These are phyloP conservation scores for Pelargonium cotyledonis DNA, from an alignment of 441 rosid genomes.

Conservation along the genomic window DNA sequence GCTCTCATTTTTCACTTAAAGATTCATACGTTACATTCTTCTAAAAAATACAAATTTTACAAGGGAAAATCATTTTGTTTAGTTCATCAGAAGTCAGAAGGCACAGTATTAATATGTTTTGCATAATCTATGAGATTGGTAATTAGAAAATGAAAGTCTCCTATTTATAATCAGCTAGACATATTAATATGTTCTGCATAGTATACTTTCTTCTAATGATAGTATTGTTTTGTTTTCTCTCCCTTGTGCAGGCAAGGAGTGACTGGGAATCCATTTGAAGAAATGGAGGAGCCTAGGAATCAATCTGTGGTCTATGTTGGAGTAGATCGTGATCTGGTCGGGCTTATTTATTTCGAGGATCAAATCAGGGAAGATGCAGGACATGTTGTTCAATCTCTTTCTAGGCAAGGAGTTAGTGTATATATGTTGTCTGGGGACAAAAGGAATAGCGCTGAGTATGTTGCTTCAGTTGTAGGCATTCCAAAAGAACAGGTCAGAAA, in stretches of 20 bases:
- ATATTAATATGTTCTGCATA: not conserved
- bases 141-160: too few species aligned
- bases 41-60: too few species aligned
- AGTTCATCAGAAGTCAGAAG: too few species aligned
- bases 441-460: slow-evolving; percentile 71
- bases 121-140: too few species aligned
- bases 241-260: slow-evolving; percentile 66
- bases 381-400: slow-evolving; percentile 60
- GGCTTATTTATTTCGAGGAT: slow-evolving; percentile 80
- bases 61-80: too few species aligned
- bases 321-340: slow-evolving; percentile 67
- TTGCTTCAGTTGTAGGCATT: slow-evolving; percentile 85
- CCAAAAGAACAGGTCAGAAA: slow-evolving; percentile 61
- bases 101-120: too few species aligned
- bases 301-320: slow-evolving; percentile 85
- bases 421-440: slow-evolving; percentile 97
- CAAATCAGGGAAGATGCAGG: slow-evolving; percentile 88
- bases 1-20: too few species aligned
- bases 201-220: not conserved
- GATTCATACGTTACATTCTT: too few species aligned
- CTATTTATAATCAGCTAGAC: too few species aligned
- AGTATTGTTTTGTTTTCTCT: slow-evolving; percentile 1
- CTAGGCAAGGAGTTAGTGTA: slow-evolving; percentile 62
- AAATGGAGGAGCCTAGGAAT: slow-evolving; percentile 42
- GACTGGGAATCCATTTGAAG: slow-evolving; percentile 36